Evolutionary conservation across 176 grass and related monocot genomes (phyloP).

Genomic region (Secale cereale): DNA sequence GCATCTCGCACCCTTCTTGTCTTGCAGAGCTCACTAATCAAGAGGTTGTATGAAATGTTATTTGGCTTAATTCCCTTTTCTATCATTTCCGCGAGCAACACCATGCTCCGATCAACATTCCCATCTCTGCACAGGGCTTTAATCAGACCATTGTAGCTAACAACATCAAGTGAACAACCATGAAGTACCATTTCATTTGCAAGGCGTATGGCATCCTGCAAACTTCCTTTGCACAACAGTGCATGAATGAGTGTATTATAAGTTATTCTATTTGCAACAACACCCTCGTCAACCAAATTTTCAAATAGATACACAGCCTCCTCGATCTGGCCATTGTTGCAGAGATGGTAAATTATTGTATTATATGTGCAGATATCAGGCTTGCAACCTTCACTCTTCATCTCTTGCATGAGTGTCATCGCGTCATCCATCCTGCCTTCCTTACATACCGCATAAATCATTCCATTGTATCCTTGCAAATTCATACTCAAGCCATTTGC

Average conservation of each 20-base stretch:
- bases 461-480: constrained; percentile 71
- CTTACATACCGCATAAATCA: constrained; percentile 78
- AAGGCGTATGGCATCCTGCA: constrained; percentile 64
- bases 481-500: constrained; percentile 61
- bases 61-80: constrained; percentile 74
- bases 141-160: constrained; percentile 86
- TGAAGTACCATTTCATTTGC: constrained; percentile 71
- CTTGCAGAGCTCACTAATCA: constrained; percentile 78
- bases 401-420: constrained; percentile 57
- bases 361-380: constrained; percentile 85
- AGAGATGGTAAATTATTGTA: constrained; percentile 78
- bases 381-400: constrained; percentile 67
- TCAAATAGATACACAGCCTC: constrained; percentile 58
- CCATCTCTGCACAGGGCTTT: constrained; percentile 80
- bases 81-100: constrained; percentile 70
- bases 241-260: constrained; percentile 87
- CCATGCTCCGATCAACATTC: constrained; percentile 53
- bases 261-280: constrained; percentile 70
- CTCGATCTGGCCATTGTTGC: constrained; percentile 54
- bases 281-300: constrained; percentile 63
- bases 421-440: constrained; percentile 60
- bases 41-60: constrained; percentile 85
- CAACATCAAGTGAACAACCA: constrained; percentile 67
- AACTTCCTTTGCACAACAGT: constrained; percentile 47
- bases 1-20: constrained; percentile 66